phyloP scores from a whole-genome alignment of 345 rosid species.

The Chamaenerion angustifolium region DNA sequence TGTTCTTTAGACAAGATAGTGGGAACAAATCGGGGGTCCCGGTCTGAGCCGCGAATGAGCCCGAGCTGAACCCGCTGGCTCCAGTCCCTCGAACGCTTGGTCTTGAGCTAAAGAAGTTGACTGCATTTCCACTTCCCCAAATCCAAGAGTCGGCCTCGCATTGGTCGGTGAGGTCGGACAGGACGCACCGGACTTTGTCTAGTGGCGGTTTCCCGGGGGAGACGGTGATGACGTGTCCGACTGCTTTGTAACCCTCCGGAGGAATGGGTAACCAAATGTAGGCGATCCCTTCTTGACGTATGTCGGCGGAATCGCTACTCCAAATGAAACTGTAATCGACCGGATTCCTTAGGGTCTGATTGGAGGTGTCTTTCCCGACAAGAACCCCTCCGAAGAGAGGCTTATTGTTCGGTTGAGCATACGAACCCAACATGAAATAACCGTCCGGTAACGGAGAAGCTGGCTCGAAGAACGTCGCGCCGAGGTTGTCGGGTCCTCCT shows the following conservation, averaged over 20 bases:
- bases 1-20: constrained; percentile 12
- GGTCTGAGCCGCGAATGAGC: constrained; percentile 9
- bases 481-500: constrained; percentile 11
- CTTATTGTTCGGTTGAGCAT: constrained; percentile 13
- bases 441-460: constrained; percentile 13
- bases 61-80: constrained; percentile 6
- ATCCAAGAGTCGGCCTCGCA: constrained; percentile 7
- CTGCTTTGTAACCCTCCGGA: constrained; percentile 15
- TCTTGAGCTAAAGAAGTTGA: constrained; percentile 5
- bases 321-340: constrained; percentile 10
- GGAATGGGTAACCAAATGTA: constrained; percentile 13
- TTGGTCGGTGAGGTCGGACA: constrained; percentile 14
- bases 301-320: constrained; percentile 7
- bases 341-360: constrained; percentile 6
- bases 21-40: background rate
- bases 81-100: constrained; percentile 6
- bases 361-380: constrained; percentile 12
- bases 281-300: constrained; percentile 9
- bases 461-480: constrained; percentile 12
- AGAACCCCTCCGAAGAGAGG: constrained; percentile 14
- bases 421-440: constrained; percentile 15
- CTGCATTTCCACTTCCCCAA: constrained; percentile 9
- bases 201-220: constrained; percentile 11
- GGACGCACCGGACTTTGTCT: constrained; percentile 14
- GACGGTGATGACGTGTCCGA: constrained; percentile 12